Percentiles rank a stretch among this genome's conserved stretches.
Conservation (phyloP, 1,284 basidiomycete species). For the Marasmius oreades region DNA sequence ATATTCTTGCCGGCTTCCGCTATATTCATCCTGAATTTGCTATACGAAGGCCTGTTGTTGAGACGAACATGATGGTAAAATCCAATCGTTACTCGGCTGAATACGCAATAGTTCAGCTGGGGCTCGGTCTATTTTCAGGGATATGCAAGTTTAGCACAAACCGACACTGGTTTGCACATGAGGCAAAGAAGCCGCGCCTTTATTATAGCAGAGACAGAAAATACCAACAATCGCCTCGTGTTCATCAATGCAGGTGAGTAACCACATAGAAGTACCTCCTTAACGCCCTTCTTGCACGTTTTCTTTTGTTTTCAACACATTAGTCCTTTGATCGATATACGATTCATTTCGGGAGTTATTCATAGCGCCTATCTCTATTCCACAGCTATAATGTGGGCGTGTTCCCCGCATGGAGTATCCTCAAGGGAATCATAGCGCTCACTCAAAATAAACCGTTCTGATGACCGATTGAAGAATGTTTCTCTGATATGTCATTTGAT, state of each 20-base stretch:
- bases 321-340: background rate
- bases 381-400: background rate
- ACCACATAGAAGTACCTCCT: slow-evolving; percentile 11
- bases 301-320: background rate
- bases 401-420: background rate
- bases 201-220: slow-evolving; percentile 62
- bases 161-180: slow-evolving; percentile 78
- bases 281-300: too few species aligned
- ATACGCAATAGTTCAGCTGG: background rate
- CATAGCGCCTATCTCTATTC: background rate
- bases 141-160: slow-evolving; percentile 67
- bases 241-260: slow-evolving; percentile 70
- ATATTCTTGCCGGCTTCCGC: slow-evolving; percentile 13
- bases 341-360: background rate
- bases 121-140: slow-evolving; percentile 40
- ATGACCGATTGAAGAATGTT: background rate
- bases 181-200: slow-evolving; percentile 75
- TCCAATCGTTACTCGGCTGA: background rate
- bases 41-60: slow-evolving; percentile 57
- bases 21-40: background rate
- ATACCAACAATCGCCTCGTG: slow-evolving; percentile 58
- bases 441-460: background rate
- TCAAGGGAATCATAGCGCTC: background rate
- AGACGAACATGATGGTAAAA: slow-evolving; percentile 74
- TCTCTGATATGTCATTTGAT: background rate